Evolutionary conservation across 768 basidiomycete species (phyloP).

Genomic region (Lentinula sp.): DNA sequence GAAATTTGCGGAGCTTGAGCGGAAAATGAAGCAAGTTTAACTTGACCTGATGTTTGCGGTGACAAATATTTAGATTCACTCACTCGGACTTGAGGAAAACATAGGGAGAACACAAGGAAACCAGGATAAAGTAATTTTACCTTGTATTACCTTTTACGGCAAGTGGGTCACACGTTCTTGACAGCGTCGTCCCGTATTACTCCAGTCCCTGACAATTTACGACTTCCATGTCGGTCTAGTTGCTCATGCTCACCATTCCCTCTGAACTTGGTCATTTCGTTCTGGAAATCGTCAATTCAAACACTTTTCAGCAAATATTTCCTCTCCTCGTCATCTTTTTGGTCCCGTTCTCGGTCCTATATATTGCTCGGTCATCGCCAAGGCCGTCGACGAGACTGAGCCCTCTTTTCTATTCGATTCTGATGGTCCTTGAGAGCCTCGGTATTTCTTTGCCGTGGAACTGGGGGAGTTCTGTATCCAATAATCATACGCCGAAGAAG

Average conservation of each 20-base stretch:
- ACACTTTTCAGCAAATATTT: constrained; percentile 47
- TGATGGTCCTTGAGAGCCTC: constrained; percentile 56
- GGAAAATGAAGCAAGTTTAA: too few relatives aligned
- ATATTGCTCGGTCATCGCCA: constrained; percentile 19
- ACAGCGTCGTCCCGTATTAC: background rate
- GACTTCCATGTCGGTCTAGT: constrained; percentile 3
- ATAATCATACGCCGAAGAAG: constrained; percentile 9
- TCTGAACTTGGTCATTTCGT: constrained; percentile 34
- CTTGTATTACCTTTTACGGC: background rate
- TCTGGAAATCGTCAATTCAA: constrained; percentile 31
- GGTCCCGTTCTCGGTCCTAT: constrained; percentile 19
- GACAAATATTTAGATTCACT: too few relatives aligned
- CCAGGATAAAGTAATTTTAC: background rate
- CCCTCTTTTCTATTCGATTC: constrained; percentile 21
- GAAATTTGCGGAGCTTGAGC: too few relatives aligned
- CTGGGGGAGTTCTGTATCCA: constrained; percentile 30
- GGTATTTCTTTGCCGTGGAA: constrained; percentile 58
- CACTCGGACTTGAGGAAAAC: too few relatives aligned
- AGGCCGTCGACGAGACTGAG: constrained; percentile 21
- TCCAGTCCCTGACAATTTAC: background rate
- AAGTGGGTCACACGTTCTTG: background rate
- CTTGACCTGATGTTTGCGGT: too few relatives aligned
- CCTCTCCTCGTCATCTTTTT: constrained; percentile 49
- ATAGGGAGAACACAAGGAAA: background rate
- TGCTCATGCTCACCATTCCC: constrained; percentile 10